A percentile compares a stretch with the other conserved stretches of the same genome.
Evolutionary conservation across 2,329 filamentous ascomycete genomes (phyloP).

Genomic region (Microsporum audouinii): DNA sequence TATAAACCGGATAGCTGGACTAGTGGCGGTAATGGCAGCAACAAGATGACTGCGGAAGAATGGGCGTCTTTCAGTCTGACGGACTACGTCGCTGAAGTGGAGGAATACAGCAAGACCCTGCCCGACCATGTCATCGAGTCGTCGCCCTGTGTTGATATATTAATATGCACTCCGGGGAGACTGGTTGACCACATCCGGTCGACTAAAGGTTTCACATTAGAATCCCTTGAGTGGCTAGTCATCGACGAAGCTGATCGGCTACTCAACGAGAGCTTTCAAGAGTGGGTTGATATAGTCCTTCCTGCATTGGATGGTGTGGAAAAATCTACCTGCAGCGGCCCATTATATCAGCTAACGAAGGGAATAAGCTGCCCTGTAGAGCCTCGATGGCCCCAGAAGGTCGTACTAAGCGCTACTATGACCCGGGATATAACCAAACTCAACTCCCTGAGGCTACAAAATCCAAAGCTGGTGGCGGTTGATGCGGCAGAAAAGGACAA

Average conservation of each 20-base stretch:
- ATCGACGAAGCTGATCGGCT: slow-evolving; percentile 92
- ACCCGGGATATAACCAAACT: slow-evolving; percentile 74
- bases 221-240: slow-evolving; percentile 73
- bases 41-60: slow-evolving; percentile 32
- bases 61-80: slow-evolving; percentile 39
- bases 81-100: slow-evolving; percentile 34
- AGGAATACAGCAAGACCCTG: slow-evolving; percentile 33
- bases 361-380: slow-evolving; percentile 28
- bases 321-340: slow-evolving; percentile 36
- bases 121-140: slow-evolving; percentile 53
- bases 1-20: slow-evolving; percentile 48
- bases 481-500: slow-evolving; percentile 40
- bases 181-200: slow-evolving; percentile 81
- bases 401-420: slow-evolving; percentile 86
- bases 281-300: slow-evolving; percentile 69
- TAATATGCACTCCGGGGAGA: slow-evolving; percentile 84
- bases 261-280: slow-evolving; percentile 82
- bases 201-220: slow-evolving; percentile 69
- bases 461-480: slow-evolving; percentile 66
- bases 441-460: slow-evolving; percentile 56
- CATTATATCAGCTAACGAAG: slow-evolving; percentile 23
- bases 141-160: slow-evolving; percentile 68
- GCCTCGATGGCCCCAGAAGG: slow-evolving; percentile 53
- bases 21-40: slow-evolving; percentile 18
- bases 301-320: slow-evolving; percentile 45